These are phyloP conservation scores for Macaranga tanarius DNA, from an alignment of 441 rosid species.

Conservation along the genomic window DNA sequence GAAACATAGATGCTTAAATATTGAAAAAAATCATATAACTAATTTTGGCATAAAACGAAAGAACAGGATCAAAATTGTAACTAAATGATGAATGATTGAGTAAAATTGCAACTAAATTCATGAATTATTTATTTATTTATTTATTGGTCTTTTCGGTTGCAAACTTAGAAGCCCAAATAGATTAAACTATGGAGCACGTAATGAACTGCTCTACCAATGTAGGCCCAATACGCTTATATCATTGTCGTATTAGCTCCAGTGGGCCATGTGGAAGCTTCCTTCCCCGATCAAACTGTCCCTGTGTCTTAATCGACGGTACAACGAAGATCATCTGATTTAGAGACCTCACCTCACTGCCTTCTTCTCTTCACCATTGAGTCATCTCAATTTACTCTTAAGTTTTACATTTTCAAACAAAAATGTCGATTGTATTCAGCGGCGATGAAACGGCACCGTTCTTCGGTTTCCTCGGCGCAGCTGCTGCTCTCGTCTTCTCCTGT, in stretches of 20 bases:
- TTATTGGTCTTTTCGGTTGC: too few relatives aligned
- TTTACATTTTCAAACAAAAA: neutral
- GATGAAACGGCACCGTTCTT: constrained; percentile 89
- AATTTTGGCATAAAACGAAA: too few relatives aligned
- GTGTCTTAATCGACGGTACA: neutral
- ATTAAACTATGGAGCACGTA: too few relatives aligned
- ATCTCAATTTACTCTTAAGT: neutral
- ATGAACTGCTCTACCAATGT: neutral
- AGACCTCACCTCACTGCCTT: neutral
- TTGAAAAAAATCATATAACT: too few relatives aligned
- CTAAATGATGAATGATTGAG: too few relatives aligned
- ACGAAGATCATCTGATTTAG: too few relatives aligned
- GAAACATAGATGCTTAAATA: too few relatives aligned
- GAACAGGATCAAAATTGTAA: too few relatives aligned
- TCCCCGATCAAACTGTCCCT: neutral
- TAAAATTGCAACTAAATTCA: too few relatives aligned
- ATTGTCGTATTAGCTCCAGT: neutral
- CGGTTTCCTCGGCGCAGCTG: constrained; percentile 80
- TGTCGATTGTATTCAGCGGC: constrained; percentile 56
- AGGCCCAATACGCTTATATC: neutral
- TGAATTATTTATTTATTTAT: too few relatives aligned
- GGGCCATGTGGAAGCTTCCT: neutral
- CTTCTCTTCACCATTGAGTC: too few relatives aligned
- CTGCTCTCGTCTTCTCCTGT: constrained; percentile 86
- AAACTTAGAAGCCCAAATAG: too few relatives aligned